phyloP scores from a whole-genome alignment of 176 grass and related monocot species.

The Avena insularis region DNA sequence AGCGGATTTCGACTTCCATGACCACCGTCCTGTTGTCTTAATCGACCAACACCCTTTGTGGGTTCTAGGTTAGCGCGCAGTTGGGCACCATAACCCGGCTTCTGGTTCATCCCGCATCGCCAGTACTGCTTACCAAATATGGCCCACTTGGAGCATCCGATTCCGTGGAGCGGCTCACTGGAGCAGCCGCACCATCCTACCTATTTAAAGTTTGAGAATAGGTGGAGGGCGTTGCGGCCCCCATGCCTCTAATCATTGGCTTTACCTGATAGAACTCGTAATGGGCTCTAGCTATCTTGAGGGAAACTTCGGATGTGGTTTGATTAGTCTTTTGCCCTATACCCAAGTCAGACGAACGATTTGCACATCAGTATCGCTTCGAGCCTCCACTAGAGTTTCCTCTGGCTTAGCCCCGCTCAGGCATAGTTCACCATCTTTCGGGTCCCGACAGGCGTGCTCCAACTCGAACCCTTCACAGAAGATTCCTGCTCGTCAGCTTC shows the following conservation, averaged over 20 bases:
- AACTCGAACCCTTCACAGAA: conserved; percentile 74
- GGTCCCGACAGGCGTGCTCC: conserved; percentile 73
- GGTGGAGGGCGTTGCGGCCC: too few relatives aligned
- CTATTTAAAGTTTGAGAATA: too few relatives aligned
- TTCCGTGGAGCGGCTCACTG: conserved; percentile 39
- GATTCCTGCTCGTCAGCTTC: conserved; percentile 32
- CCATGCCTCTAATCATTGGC: too few relatives aligned
- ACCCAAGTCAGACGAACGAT: conserved; percentile 81
- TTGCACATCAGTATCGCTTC: conserved; percentile 63
- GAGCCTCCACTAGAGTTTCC: conserved; percentile 75
- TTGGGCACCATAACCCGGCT: too few relatives aligned
- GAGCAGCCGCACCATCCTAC: too few relatives aligned
- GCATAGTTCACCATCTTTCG: conserved; percentile 89
- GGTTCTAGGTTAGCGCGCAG: too few relatives aligned
- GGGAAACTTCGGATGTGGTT: conserved; percentile 70
- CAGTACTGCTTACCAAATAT: conserved; percentile 71
- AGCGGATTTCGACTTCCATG: too few relatives aligned
- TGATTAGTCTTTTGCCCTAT: conserved; percentile 79
- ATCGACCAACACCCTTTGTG: too few relatives aligned
- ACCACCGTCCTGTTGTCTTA: too few relatives aligned
- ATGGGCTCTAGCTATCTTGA: conserved; percentile 64
- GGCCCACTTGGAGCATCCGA: conserved; percentile 64
- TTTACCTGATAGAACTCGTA: too few relatives aligned
- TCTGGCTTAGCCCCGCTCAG: conserved; percentile 60
- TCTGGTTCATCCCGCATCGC: neutral